These are phyloP conservation scores for Arachis monticola DNA, from an alignment of 331 rosid genomes.

Conservation along the genomic window DNA sequence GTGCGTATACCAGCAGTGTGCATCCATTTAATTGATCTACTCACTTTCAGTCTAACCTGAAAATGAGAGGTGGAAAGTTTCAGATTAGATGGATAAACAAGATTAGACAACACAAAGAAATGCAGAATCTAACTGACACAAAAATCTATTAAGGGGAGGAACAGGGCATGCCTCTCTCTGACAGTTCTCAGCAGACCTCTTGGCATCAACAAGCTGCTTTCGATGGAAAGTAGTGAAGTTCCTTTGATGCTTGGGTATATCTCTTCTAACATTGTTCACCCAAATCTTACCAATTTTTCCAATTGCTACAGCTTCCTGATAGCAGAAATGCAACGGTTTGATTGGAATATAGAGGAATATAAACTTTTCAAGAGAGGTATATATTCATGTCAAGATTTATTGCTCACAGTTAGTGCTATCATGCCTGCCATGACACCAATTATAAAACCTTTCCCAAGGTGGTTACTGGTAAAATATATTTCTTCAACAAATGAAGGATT, in stretches of 20 bases:
- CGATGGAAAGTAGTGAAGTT: slow-evolving; percentile 73
- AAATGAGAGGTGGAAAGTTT: slow-evolving; percentile 39
- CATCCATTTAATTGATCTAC: slow-evolving; percentile 84
- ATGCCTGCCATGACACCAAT: slow-evolving; percentile 90
- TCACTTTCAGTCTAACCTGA: slow-evolving; percentile 25
- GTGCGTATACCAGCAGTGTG: slow-evolving; percentile 84
- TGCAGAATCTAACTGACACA: too few relatives aligned
- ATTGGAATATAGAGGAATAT: slow-evolving; percentile 25
- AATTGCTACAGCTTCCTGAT: slow-evolving; percentile 90
- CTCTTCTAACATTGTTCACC: slow-evolving; percentile 88
- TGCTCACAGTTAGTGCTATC: slow-evolving; percentile 86
- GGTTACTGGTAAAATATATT: slow-evolving; percentile 68
- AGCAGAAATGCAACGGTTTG: slow-evolving; percentile 32
- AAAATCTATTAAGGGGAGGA: slow-evolving; percentile 6
- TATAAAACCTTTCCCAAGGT: slow-evolving; percentile 72
- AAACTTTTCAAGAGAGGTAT: slow-evolving; percentile 30
- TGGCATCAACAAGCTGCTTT: slow-evolving; percentile 91
- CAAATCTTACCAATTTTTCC: slow-evolving; percentile 95
- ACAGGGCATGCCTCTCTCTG: slow-evolving; percentile 89
- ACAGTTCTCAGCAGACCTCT: slow-evolving; percentile 89
- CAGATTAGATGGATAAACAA: slow-evolving; percentile 21
- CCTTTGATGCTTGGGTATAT: slow-evolving; percentile 86
- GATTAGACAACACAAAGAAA: slow-evolving; percentile 29
- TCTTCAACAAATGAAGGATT: slow-evolving; percentile 76
- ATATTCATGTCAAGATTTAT: slow-evolving; percentile 21